A percentile compares a stretch with the other conserved stretches of the same genome.
phyloP scores from a whole-genome alignment of 768 basidiomycete genomes.

The Tulasnella sp. region DNA sequence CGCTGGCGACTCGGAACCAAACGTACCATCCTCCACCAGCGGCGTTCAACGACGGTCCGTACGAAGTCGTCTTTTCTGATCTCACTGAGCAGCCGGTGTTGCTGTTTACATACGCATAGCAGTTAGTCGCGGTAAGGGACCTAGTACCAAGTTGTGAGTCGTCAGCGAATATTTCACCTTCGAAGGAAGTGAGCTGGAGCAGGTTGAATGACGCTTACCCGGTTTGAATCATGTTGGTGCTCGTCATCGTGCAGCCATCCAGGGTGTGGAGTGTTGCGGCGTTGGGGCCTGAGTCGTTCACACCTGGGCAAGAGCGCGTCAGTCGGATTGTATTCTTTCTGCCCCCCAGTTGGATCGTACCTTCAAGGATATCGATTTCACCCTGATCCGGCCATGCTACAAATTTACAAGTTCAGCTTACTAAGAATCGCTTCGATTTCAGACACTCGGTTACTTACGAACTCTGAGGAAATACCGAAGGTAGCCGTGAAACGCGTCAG shows the following conservation, averaged over 20 bases:
- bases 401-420: conserved; percentile 18
- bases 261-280: conserved; percentile 19
- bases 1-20: background rate
- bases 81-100: conserved; percentile 20
- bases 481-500: background rate
- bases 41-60: conserved; percentile 19
- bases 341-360: conserved; percentile 20
- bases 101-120: conserved; percentile 3
- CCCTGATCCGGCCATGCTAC: conserved; percentile 49
- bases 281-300: conserved; percentile 19
- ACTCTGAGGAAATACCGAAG: background rate
- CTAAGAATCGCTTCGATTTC: conserved; percentile 42
- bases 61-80: background rate
- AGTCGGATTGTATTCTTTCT: background rate
- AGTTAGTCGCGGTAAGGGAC: background rate
- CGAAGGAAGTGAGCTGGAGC: background rate
- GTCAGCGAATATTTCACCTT: background rate
- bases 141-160: background rate
- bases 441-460: conserved; percentile 36
- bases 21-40: conserved; percentile 28
- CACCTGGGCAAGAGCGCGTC: background rate
- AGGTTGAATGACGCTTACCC: background rate
- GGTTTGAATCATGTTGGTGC: conserved; percentile 12
- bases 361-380: conserved; percentile 40
- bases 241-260: conserved; percentile 13